phyloP scores from a whole-genome alignment of 192 early-diverging fungal genomes.

The Funneliformis mosseae region DNA sequence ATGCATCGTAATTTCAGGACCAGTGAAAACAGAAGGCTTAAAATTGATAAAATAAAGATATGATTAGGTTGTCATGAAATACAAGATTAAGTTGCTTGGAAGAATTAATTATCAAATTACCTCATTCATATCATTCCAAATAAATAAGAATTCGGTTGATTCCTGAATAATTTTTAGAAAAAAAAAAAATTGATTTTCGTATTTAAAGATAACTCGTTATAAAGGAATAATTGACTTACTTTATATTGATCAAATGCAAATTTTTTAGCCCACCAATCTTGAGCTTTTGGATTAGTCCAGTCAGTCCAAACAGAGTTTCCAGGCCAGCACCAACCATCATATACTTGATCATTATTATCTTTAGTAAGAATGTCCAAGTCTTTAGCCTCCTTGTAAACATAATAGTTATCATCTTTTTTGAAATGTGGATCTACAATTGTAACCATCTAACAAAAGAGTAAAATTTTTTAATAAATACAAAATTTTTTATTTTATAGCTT shows the following conservation, averaged over 20 bases:
- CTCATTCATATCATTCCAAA: conserved; percentile 99
- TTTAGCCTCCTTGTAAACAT: conserved; percentile 76
- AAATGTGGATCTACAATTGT: conserved; percentile 98
- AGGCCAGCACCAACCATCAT: conserved; percentile 99
- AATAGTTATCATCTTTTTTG: conserved; percentile 79
- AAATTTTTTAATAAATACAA: background rate
- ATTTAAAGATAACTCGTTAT: background rate
- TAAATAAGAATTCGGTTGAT: conserved; percentile 77
- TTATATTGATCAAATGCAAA: conserved; percentile 80
- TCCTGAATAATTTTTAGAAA: conserved; percentile 46
- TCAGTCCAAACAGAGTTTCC: conserved; percentile 92
- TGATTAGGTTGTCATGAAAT: conserved; percentile 4
- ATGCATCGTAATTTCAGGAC: conserved; percentile 95
- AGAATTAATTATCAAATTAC: conserved; percentile 3
- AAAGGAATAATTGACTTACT: background rate
- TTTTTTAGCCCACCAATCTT: conserved; percentile 77
- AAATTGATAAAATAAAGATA: conserved; percentile 34
- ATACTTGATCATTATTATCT: conserved; percentile 68
- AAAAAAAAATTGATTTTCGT: background rate
- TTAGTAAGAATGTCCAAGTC: conserved; percentile 79
- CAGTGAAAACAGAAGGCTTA: conserved; percentile 92
- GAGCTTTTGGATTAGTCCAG: conserved; percentile 77
- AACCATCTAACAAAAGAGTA: conserved; percentile 68
- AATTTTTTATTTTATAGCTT: background rate
- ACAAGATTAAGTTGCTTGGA: background rate